Evolutionary conservation across 2,329 filamentous ascomycete species (phyloP).

Genomic region (Westerdykella sp.): DNA sequence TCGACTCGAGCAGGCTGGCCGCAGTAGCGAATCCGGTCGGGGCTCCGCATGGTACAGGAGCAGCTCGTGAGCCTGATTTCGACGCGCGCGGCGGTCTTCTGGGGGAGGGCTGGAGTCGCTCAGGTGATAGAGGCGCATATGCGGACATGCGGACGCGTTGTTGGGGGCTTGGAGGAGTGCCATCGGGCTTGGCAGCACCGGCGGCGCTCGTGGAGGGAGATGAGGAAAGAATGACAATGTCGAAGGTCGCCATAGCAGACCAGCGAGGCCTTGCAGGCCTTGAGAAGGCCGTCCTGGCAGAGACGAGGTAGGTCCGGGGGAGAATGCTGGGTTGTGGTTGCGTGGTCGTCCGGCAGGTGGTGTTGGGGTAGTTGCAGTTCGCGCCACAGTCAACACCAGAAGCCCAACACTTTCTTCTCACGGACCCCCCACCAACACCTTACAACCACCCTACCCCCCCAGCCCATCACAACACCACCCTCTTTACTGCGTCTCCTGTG

Average conservation of each 20-base stretch:
- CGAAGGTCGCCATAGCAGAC: slow-evolving; percentile 7
- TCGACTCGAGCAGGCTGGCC: slow-evolving; percentile 25
- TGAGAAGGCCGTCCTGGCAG: neutral
- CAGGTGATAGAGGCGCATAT: slow-evolving; percentile 18
- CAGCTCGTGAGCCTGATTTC: slow-evolving; percentile 20
- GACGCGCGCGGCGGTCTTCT: slow-evolving; percentile 20
- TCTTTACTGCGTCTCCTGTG: no score
- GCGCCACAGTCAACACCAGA: neutral
- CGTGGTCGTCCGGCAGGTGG: neutral
- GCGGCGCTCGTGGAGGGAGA: slow-evolving; percentile 23
- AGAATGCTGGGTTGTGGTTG: neutral
- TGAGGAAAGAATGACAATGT: slow-evolving; percentile 24
- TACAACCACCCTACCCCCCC: no score
- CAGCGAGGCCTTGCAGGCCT: neutral
- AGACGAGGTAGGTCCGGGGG: neutral
- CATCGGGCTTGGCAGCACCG: slow-evolving; percentile 10
- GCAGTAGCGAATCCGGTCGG: slow-evolving; percentile 32
- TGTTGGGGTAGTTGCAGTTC: no score
- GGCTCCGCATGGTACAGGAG: slow-evolving; percentile 19
- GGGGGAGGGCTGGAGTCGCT: slow-evolving; percentile 15
- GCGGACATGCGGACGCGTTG: slow-evolving; percentile 27
- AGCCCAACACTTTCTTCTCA: slow-evolving; percentile 7
- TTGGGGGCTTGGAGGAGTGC: slow-evolving; percentile 11
- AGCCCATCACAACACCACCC: no score
- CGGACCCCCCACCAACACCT: neutral